phyloP scores from a whole-genome alignment of 2,329 filamentous ascomycete species.

The Hypoxylon sp. region DNA sequence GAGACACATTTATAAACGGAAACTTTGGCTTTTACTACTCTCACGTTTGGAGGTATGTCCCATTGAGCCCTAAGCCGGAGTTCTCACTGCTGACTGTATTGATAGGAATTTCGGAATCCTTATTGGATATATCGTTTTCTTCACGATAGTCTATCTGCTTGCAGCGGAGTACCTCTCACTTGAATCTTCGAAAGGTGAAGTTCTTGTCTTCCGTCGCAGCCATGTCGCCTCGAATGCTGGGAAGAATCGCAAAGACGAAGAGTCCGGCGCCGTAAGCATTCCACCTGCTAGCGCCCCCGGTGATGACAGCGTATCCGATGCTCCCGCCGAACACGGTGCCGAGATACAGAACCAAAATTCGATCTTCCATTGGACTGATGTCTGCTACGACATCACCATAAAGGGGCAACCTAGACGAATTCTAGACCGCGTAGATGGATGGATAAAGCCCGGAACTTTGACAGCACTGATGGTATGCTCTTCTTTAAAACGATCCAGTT shows the following conservation, averaged over 20 bases:
- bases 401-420: constrained; percentile 80
- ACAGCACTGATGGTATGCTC: constrained; percentile 80
- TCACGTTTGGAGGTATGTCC: constrained; percentile 61
- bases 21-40: constrained; percentile 60
- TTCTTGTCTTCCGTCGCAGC: constrained; percentile 75
- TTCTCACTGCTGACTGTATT: constrained; percentile 1
- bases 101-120: constrained; percentile 65
- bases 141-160: constrained; percentile 76
- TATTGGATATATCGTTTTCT: constrained; percentile 67
- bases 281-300: constrained; percentile 1
- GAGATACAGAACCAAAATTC: constrained; percentile 51
- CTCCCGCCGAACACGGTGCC: constrained; percentile 6
- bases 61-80: neutral
- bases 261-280: constrained; percentile 10
- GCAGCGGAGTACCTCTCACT: constrained; percentile 57
- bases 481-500: no score
- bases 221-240: constrained; percentile 60
- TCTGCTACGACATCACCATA: constrained; percentile 80
- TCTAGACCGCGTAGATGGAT: constrained; percentile 85
- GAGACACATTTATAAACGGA: constrained; percentile 60
- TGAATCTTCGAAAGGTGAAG: constrained; percentile 72
- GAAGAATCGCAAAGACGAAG: constrained; percentile 52
- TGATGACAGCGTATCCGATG: constrained; percentile 3
- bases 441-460: constrained; percentile 90
- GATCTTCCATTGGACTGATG: constrained; percentile 83